phyloP scores from a whole-genome alignment of 1,284 basidiomycete species.

The Psilocybe mexicana region DNA sequence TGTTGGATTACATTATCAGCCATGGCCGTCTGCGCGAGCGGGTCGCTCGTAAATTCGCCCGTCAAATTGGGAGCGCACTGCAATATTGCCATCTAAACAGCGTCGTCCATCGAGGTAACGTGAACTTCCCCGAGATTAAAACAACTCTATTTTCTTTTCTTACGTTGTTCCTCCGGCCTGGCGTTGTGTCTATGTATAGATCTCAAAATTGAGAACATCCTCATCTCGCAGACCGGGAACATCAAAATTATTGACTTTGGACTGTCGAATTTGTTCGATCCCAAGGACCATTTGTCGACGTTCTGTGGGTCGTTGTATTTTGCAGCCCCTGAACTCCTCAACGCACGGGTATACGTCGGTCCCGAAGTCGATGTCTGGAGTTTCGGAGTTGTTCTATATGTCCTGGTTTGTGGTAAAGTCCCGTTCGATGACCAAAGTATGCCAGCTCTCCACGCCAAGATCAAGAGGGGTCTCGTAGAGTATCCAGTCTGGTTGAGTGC shows the following conservation, averaged over 20 bases:
- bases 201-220: conserved; percentile 99
- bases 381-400: conserved; percentile 97
- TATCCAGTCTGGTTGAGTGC: conserved; percentile 97
- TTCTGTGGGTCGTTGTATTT: conserved; percentile 99
- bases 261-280: conserved; percentile 95
- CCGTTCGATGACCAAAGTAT: conserved; percentile 99
- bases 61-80: conserved; percentile 94
- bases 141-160: conserved; percentile 14
- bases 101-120: conserved; percentile 87
- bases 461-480: conserved; percentile 96
- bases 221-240: conserved; percentile 97
- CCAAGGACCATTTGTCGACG: conserved; percentile 81
- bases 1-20: conserved; percentile 99
- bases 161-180: too few species aligned
- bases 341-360: conserved; percentile 95
- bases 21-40: conserved; percentile 96
- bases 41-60: conserved; percentile 93
- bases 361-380: conserved; percentile 99
- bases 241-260: conserved; percentile 99
- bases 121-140: conserved; percentile 8
- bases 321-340: conserved; percentile 95
- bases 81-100: conserved; percentile 98
- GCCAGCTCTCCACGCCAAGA: conserved; percentile 98
- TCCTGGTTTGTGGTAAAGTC: conserved; percentile 97
- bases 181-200: conserved; percentile 43